Conservation (phyloP, 116 monocot species). For the Dioscorea cayenensis region DNA sequence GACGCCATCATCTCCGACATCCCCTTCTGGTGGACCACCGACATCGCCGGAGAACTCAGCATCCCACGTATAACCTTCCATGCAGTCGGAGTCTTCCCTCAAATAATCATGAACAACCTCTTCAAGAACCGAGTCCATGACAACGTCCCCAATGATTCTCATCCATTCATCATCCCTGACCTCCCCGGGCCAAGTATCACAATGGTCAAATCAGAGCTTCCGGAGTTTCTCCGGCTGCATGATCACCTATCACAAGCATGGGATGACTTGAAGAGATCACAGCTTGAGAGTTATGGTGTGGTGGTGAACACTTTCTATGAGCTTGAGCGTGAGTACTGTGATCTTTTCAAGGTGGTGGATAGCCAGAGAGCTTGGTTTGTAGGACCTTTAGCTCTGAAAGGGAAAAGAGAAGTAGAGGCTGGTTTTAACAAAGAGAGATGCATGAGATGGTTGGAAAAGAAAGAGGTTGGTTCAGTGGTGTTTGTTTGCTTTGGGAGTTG, state of each 20-base stretch:
- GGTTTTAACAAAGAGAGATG: background rate
- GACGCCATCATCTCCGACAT: conserved; percentile 20
- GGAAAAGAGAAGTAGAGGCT: background rate
- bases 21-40: conserved; percentile 15
- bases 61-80: conserved; percentile 15
- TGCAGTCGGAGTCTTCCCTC: conserved; percentile 23
- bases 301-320: conserved; percentile 26
- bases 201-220: conserved; percentile 16
- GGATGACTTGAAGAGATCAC: conserved; percentile 7
- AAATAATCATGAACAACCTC: conserved; percentile 21
- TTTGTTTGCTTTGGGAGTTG: conserved; percentile 10
- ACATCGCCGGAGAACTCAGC: conserved; percentile 3
- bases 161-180: background rate
- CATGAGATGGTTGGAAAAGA: conserved; percentile 4
- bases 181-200: conserved; percentile 5
- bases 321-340: conserved; percentile 14
- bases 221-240: conserved; percentile 1
- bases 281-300: conserved; percentile 15
- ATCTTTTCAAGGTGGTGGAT: background rate
- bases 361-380: conserved; percentile 8
- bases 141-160: background rate
- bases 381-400: conserved; percentile 5
- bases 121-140: background rate
- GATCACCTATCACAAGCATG: conserved; percentile 4
- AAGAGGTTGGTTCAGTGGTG: conserved; percentile 1